Evolutionary conservation across 176 grass and related monocot genomes (phyloP).

Genomic region (Cocos nucifera): DNA sequence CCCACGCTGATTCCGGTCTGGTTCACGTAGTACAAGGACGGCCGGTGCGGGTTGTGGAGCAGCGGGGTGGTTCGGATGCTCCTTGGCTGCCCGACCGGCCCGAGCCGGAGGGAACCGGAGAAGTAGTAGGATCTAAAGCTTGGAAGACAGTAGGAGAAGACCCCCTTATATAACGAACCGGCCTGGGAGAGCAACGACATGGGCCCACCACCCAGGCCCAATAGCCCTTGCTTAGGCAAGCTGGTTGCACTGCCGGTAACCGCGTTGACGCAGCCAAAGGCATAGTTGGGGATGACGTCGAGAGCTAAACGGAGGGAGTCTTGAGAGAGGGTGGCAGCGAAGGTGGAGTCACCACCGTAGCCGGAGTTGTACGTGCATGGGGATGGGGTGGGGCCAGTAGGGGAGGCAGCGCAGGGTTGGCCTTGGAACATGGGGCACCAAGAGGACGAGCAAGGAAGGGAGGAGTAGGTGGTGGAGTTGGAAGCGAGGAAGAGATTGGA

Average conservation of each 20-base stretch:
- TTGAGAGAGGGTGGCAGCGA: constrained; percentile 56
- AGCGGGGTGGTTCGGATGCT: constrained; percentile 55
- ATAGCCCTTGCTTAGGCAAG: constrained; percentile 64
- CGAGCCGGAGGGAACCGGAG: constrained; percentile 82
- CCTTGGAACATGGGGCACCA: constrained; percentile 69
- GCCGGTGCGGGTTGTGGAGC: constrained; percentile 67
- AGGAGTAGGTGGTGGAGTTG: constrained; percentile 65
- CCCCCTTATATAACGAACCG: constrained; percentile 42
- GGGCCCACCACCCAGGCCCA: constrained; percentile 61
- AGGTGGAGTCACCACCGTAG: constrained; percentile 56
- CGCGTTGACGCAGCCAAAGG: constrained; percentile 73
- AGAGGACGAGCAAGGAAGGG: constrained; percentile 61
- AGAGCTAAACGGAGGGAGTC: constrained; percentile 50
- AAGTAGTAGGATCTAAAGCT: constrained; percentile 95
- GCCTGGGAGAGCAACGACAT: constrained; percentile 68
- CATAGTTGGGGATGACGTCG: constrained; percentile 48
- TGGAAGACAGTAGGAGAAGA: constrained; percentile 95
- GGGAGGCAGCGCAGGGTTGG: constrained; percentile 32
- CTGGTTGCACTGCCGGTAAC: constrained; percentile 48
- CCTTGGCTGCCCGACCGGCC: constrained; percentile 50
- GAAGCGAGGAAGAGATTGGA: constrained; percentile 46
- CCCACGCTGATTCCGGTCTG: constrained; percentile 68
- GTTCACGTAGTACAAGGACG: constrained; percentile 92
- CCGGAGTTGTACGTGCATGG: constrained; percentile 58
- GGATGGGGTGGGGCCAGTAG: constrained; percentile 16